Percentiles rank a stretch among this genome's conserved stretches.
Evolutionary conservation across 1,284 basidiomycete species (phyloP).

Genomic region (Ceraceosorus guamensis): DNA sequence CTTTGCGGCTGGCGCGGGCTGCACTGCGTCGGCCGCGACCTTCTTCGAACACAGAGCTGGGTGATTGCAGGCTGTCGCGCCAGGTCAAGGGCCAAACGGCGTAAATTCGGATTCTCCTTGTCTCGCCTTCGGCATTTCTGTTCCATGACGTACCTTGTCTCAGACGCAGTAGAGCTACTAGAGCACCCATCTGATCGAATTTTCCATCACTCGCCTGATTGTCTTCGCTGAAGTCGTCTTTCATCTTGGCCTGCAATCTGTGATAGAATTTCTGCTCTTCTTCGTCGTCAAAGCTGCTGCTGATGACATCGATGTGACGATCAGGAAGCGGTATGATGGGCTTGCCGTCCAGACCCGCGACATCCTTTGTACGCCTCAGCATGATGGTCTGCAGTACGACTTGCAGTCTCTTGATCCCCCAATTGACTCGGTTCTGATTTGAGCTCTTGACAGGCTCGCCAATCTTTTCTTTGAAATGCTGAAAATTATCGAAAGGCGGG

Average conservation of each 20-base stretch:
- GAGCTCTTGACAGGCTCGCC: conserved; percentile 60
- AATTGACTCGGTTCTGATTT: conserved; percentile 35
- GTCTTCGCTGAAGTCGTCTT: conserved; percentile 56
- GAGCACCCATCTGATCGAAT: conserved; percentile 72
- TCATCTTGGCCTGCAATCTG: conserved; percentile 68
- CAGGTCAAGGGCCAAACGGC: too few species aligned
- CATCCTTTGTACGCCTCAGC: conserved; percentile 80
- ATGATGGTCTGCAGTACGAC: conserved; percentile 78
- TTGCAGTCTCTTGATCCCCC: conserved; percentile 51
- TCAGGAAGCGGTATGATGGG: conserved; percentile 75
- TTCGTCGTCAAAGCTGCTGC: conserved; percentile 49
- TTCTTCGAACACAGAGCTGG: conserved; percentile 28
- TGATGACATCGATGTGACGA: conserved; percentile 65
- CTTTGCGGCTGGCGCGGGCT: conserved; percentile 5
- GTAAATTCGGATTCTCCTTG: neutral
- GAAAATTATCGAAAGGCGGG: conserved; percentile 72
- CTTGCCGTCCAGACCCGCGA: conserved; percentile 64
- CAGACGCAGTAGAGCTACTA: conserved; percentile 74
- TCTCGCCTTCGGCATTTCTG: neutral
- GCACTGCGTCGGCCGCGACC: conserved; percentile 15
- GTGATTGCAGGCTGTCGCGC: conserved; percentile 28
- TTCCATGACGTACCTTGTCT: conserved; percentile 60
- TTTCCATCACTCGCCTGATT: conserved; percentile 50
- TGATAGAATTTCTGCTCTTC: conserved; percentile 77
- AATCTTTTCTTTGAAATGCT: conserved; percentile 70